Evolutionary conservation across 2,329 filamentous ascomycete genomes (phyloP), one percentile per base, ranked within the genome.

Genomic region (Graphiopsis chlorocephala): DNA sequence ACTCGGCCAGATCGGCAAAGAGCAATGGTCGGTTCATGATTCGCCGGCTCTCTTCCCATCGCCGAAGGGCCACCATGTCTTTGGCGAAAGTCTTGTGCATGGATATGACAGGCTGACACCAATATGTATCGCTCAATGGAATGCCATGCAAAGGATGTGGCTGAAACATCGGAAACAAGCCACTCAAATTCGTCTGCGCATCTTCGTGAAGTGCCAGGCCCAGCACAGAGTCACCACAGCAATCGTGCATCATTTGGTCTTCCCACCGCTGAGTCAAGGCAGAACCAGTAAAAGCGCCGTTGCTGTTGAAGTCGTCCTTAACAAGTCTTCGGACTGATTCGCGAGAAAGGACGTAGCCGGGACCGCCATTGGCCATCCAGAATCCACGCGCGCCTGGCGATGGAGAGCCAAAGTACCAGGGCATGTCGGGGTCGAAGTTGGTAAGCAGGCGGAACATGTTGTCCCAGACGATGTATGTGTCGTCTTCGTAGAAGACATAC

Each of bases 401-500:
- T 8, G 81, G 80, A 8, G 80, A 83, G 3, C 82, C 82, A 68
- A 84, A 78, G 69, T 83, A 83, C 2, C 80, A 66, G 17, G 78
- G 76, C 4, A 67, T 67, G 11, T 75, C 71, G 8, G 80, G 77
- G 60, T 83, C 77, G 67, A 81, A 79, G 25, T 78, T 81, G 31
- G 77, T 77, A 17, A 84, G 75, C 58, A 83, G 76, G 10, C 81
- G 80, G 66, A 82, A 82, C 35, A 76, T 31, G 31, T 74, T 78
- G 58, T 78, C 73, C 77, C 78, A 80, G 7, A 78, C 70, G 14
- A 79, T 66, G 67, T 78, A 84, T 45, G 83, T 85, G 68, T 85
- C 83, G 1, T 81, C 81, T 68, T 85, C 83, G 64, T 82, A 78
- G 70, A 85, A 85, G 65, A 85, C 79, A 66, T 83, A 84, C 78